A percentile compares a stretch with the other conserved stretches of the same genome.
Evolutionary conservation across 164 flowering plant genomes (phyloP).

Genomic region (Magnolia kwangsiensis): DNA sequence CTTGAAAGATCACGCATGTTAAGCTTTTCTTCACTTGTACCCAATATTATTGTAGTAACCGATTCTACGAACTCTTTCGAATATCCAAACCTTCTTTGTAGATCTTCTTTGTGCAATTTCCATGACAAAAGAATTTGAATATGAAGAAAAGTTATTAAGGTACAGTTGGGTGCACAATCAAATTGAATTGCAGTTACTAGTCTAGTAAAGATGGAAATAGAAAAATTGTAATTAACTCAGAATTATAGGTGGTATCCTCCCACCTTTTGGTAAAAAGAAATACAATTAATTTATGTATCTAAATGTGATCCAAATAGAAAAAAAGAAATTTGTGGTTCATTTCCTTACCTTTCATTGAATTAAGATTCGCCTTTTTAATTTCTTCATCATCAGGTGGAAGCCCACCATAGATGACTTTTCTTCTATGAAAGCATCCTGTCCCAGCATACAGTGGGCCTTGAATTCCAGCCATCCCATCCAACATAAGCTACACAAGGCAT

Average conservation of each 20-base stretch:
- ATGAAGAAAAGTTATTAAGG: neutral
- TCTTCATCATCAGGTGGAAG: neutral
- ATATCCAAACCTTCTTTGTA: neutral
- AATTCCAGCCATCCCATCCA: neutral
- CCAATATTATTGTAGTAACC: neutral
- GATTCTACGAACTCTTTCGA: neutral
- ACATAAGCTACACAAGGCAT: too few relatives aligned
- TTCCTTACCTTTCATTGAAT: neutral
- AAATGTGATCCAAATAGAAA: neutral
- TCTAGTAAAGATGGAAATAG: neutral
- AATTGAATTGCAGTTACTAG: neutral
- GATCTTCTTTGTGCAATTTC: neutral
- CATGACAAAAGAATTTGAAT: neutral
- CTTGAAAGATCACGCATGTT: neutral
- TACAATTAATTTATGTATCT: neutral
- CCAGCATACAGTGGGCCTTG: slow-evolving; percentile 1
- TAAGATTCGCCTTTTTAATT: neutral
- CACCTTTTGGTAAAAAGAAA: neutral
- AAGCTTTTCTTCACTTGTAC: neutral
- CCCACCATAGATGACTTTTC: neutral
- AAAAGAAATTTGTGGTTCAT: neutral
- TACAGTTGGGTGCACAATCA: neutral
- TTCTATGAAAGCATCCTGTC: slow-evolving; percentile 1
- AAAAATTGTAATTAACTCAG: neutral
- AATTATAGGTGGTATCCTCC: neutral